These are phyloP conservation scores for Coemansia sp. DNA, from an alignment of 192 early-diverging fungal genomes.

Conservation along the genomic window DNA sequence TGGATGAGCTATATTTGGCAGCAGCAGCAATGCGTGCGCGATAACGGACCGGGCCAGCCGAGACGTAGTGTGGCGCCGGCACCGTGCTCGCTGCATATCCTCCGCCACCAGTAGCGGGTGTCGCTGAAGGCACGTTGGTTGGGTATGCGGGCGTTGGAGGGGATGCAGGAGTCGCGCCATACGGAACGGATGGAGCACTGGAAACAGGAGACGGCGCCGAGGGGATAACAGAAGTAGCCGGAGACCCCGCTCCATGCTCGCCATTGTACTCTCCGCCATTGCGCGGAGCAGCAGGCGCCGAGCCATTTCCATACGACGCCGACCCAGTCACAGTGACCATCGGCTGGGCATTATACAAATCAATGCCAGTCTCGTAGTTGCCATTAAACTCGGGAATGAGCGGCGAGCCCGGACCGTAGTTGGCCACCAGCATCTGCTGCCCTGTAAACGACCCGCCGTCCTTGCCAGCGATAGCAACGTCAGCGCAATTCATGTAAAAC, in stretches of 20 bases:
- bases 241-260: not conserved
- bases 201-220: not conserved
- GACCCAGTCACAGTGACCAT: conserved; percentile 54
- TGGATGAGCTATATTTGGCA: not conserved
- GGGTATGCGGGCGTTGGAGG: not conserved
- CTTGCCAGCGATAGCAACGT: conserved; percentile 54
- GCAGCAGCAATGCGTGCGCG: not conserved
- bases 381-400: conserved; percentile 58
- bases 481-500: conserved; percentile 69
- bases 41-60: conserved; percentile 3
- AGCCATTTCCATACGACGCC: not conserved
- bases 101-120: not conserved
- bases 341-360: conserved; percentile 47
- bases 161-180: not conserved
- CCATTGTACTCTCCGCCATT: not conserved
- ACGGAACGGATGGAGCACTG: not conserved
- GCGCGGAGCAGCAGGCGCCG: not conserved
- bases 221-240: not conserved
- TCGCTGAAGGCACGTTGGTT: not conserved
- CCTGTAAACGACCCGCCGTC: conserved; percentile 23
- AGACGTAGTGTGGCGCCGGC: not conserved
- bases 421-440: conserved; percentile 56
- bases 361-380: conserved; percentile 53
- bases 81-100: not conserved
- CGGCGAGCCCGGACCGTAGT: conserved; percentile 59